phyloP scores from a whole-genome alignment of 2,329 filamentous ascomycete species.

The Fonsecaea pedrosoi region DNA sequence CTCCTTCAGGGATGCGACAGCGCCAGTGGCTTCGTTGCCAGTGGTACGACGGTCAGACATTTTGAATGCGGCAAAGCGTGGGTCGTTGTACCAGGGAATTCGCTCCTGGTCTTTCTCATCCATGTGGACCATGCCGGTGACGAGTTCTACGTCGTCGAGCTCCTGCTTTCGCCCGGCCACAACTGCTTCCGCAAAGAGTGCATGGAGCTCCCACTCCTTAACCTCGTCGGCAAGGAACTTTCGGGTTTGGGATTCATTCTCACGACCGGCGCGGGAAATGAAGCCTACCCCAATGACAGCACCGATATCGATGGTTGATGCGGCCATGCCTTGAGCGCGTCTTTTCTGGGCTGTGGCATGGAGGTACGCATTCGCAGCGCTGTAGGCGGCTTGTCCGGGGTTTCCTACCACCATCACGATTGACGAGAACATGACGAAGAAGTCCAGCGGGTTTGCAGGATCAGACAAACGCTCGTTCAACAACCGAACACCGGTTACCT shows the following conservation, averaged over 20 bases:
- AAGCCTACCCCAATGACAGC: constrained; percentile 10
- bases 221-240: constrained; percentile 17
- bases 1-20: constrained; percentile 22
- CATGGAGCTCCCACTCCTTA: constrained; percentile 15
- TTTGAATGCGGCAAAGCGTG: constrained; percentile 22
- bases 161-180: constrained; percentile 15
- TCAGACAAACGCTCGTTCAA: constrained; percentile 2
- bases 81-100: constrained; percentile 23
- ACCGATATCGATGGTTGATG: constrained; percentile 36
- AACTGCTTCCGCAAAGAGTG: constrained; percentile 19
- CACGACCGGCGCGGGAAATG: constrained; percentile 9
- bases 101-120: constrained; percentile 18
- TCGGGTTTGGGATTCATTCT: constrained; percentile 7
- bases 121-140: constrained; percentile 20
- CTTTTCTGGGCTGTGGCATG: constrained; percentile 43
- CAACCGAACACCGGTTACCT: constrained; percentile 42
- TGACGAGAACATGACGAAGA: constrained; percentile 54
- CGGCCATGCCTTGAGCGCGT: constrained; percentile 32
- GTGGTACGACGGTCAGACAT: constrained; percentile 17
- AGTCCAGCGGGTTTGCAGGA: constrained; percentile 46
- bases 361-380: constrained; percentile 49
- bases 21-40: constrained; percentile 19
- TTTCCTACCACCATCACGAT: constrained; percentile 46
- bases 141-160: constrained; percentile 12
- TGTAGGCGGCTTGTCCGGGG: constrained; percentile 47